Evolutionary conservation across 2,329 filamentous ascomycete species (phyloP), one percentile per base, ranked within the genome.

Genomic region (Davidsoniella virescens): DNA sequence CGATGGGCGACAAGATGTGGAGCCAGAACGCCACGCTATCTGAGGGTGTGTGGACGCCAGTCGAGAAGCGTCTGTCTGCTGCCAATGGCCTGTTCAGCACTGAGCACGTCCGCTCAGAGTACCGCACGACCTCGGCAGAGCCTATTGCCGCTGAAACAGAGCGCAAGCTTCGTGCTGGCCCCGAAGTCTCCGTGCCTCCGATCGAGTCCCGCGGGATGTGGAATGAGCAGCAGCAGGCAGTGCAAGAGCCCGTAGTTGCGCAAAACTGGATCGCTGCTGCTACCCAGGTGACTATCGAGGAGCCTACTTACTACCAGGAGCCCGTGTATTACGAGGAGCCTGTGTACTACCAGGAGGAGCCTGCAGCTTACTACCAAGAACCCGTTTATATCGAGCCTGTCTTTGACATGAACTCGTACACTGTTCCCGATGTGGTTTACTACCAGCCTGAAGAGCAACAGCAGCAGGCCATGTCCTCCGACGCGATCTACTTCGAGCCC

Each of bases 141-240:
- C 62, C 63, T 17, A 62, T 59, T n/a, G 62, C 62, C n/a, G 53
- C 66, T 8, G 51, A 58, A 36, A 63, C 65, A 53, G 48, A 51
- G 39, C 60, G 62, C 52, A 67, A 62, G 55, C 58, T 57, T 44
- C 55, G 55, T 51, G 62, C 65, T 45, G 55, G 57, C 43, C 55
- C 56, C 36, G 52, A 59, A 44, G 56, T 57, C 39, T 54, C 59
- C 50, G 56, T 66, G 25, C 58, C 59, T 17, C 55, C 52, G 23
- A 55, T 67, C 43, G 57, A 51, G 37, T 65, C 64, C 2, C 26
- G 26, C 10, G 26, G 10, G 26, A 33, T 33, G 26, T 33, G 26
- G 26, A 33, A 33, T 33, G 26, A 33, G 26, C 26, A 33, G 26
- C 26, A 33, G 26, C 26, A 33, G 26, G 10, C 26, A 33, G 26